A percentile compares a stretch with the other conserved stretches of the same genome.
These are phyloP conservation scores for Blastobotrys persicus DNA, from an alignment of 1,139 yeast genomes.

Conservation along the genomic window DNA sequence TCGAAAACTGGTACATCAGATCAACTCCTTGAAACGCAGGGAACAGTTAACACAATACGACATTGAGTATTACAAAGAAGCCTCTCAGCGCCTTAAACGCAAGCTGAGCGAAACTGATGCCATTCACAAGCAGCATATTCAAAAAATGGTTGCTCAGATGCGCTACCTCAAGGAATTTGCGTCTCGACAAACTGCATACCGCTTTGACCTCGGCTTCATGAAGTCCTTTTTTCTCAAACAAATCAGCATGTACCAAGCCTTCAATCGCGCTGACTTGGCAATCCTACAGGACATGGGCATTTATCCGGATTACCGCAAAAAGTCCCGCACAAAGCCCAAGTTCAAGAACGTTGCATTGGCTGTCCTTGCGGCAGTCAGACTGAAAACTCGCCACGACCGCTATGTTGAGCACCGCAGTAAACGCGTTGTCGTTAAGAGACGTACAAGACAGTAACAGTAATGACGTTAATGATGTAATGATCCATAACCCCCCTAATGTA, in stretches of 20 bases:
- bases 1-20: conserved; percentile 10
- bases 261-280: conserved; percentile 44
- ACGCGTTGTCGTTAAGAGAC: conserved; percentile 5
- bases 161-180: conserved; percentile 24
- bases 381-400: conserved; percentile 41
- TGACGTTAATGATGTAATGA: background rate
- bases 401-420: conserved; percentile 6
- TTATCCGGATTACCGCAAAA: conserved; percentile 46
- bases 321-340: conserved; percentile 31
- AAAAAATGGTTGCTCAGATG: conserved; percentile 25
- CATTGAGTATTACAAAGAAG: conserved; percentile 23
- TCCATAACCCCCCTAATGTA: background rate
- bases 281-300: conserved; percentile 50
- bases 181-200: conserved; percentile 35
- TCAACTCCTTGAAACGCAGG: conserved; percentile 8
- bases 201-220: conserved; percentile 53
- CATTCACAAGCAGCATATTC: conserved; percentile 16
- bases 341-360: conserved; percentile 47
- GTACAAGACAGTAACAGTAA: conserved; percentile 1
- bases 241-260: conserved; percentile 45
- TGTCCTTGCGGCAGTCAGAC: conserved; percentile 56
- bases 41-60: conserved; percentile 13
- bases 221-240: conserved; percentile 49
- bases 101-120: conserved; percentile 10
- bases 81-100: conserved; percentile 14